These are phyloP conservation scores for Talaromyces sp. DNA, from an alignment of 2,329 filamentous ascomycete species.

Conservation along the genomic window DNA sequence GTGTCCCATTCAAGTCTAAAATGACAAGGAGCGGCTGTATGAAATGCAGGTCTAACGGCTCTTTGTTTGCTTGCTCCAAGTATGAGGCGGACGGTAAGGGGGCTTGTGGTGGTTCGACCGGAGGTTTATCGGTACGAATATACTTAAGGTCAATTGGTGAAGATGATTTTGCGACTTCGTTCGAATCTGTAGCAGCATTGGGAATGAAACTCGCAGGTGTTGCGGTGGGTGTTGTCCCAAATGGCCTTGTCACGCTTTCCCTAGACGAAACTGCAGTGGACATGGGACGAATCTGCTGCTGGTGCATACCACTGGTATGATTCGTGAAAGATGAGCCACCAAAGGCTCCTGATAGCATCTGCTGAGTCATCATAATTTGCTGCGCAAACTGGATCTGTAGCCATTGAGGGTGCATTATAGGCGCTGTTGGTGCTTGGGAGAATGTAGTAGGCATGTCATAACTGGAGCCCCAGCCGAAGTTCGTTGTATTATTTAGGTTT, in stretches of 20 bases:
- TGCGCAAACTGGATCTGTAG: conserved; percentile 1
- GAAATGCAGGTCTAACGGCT: conserved; percentile 38
- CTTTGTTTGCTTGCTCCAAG: conserved; percentile 48
- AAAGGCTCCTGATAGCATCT: background rate
- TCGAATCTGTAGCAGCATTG: background rate
- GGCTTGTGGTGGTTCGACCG: conserved; percentile 33
- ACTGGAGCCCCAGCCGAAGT: conserved; percentile 3
- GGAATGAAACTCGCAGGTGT: too few relatives aligned
- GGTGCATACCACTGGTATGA: background rate
- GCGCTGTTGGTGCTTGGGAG: background rate
- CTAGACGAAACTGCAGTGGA: background rate
- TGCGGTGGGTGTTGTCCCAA: background rate
- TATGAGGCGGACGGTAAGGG: conserved; percentile 60
- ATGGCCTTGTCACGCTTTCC: too few relatives aligned
- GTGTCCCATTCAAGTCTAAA: conserved; percentile 88
- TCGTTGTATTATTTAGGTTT: background rate
- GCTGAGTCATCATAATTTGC: conserved; percentile 4
- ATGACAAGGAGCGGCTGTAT: conserved; percentile 70
- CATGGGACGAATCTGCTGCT: conserved; percentile 3
- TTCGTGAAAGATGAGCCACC: background rate
- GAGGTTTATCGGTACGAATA: background rate
- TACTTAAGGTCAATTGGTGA: background rate
- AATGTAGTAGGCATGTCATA: background rate
- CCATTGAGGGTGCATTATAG: background rate
- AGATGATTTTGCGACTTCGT: background rate